phyloP scores from a whole-genome alignment of 192 early-diverging fungal species.

The Phycomyces blakesleeanus region DNA sequence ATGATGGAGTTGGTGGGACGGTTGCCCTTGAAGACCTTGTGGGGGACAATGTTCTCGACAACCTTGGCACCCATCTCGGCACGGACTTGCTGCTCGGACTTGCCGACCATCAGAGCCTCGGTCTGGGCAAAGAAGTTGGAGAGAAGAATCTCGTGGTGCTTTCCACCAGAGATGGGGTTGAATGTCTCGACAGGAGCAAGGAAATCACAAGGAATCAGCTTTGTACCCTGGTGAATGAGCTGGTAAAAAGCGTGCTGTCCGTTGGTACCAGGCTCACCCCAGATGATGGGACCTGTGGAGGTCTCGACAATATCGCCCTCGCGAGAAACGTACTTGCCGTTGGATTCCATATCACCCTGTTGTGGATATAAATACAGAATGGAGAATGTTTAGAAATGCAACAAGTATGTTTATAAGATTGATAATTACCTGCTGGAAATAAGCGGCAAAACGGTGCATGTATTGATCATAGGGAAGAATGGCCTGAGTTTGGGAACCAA shows the following conservation, averaged over 20 bases:
- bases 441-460: constrained; percentile 94
- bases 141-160: constrained; percentile 93
- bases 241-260: constrained; percentile 99
- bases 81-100: constrained; percentile 73
- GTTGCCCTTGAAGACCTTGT: constrained; percentile 99
- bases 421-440: constrained; percentile 85
- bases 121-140: constrained; percentile 99
- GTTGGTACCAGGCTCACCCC: constrained; percentile 99
- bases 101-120: constrained; percentile 96
- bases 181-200: constrained; percentile 90
- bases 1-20: constrained; percentile 95
- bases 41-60: constrained; percentile 67
- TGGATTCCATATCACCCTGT: constrained; percentile 99
- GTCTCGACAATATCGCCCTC: constrained; percentile 76
- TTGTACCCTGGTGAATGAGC: constrained; percentile 98
- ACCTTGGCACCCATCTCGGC: constrained; percentile 75
- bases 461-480: constrained; percentile 99
- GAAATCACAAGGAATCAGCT: constrained; percentile 94
- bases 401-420: too few relatives aligned
- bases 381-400: too few relatives aligned
- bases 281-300: constrained; percentile 94
- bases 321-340: constrained; percentile 92
- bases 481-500: constrained; percentile 87
- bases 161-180: constrained; percentile 82
- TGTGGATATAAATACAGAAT: too few relatives aligned